Conservation (phyloP, 2,329 filamentous ascomycete species). For the Ophiocordyceps camponoti-rufipedis region DNA sequence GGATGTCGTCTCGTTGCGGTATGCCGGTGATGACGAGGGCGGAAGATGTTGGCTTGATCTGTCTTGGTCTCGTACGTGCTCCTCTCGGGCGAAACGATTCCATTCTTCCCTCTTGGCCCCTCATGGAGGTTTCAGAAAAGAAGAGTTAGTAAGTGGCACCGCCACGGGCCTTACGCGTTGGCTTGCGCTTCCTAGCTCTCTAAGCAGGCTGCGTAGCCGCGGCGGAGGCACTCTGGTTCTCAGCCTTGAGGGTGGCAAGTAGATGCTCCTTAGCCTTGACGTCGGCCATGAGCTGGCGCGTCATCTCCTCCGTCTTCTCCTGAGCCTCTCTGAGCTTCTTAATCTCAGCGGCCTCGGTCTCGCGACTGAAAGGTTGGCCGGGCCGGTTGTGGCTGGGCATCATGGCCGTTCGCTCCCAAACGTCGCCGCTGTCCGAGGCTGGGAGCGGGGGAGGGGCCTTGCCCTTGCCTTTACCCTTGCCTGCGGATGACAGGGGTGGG, state of each 20-base stretch:
- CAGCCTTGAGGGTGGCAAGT: constrained; percentile 41
- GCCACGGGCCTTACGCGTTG: constrained; percentile 1
- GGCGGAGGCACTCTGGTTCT: constrained; percentile 29
- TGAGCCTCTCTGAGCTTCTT: constrained; percentile 44
- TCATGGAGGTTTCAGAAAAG: too few relatives aligned
- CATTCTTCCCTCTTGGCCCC: too few relatives aligned
- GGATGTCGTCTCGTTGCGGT: too few relatives aligned
- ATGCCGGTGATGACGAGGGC: too few relatives aligned
- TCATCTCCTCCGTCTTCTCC: constrained; percentile 42
- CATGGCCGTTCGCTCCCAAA: constrained; percentile 53
- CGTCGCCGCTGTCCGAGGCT: constrained; percentile 24
- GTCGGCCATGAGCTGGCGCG: constrained; percentile 37
- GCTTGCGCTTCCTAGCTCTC: constrained; percentile 4
- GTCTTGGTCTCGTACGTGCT: too few relatives aligned
- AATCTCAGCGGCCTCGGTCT: constrained; percentile 47
- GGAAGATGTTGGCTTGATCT: too few relatives aligned
- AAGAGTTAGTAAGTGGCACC: neutral
- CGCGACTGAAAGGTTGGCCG: constrained; percentile 54
- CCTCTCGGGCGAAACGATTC: too few relatives aligned
- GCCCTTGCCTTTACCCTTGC: constrained; percentile 31
- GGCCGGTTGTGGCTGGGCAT: constrained; percentile 50
- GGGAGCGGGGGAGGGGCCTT: constrained; percentile 19
- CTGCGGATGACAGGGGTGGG: constrained; percentile 11
- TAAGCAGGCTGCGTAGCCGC: constrained; percentile 14
- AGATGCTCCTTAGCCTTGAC: constrained; percentile 46